phyloP scores from a whole-genome alignment of 306 rosid species.

The Lotus japonicus region DNA sequence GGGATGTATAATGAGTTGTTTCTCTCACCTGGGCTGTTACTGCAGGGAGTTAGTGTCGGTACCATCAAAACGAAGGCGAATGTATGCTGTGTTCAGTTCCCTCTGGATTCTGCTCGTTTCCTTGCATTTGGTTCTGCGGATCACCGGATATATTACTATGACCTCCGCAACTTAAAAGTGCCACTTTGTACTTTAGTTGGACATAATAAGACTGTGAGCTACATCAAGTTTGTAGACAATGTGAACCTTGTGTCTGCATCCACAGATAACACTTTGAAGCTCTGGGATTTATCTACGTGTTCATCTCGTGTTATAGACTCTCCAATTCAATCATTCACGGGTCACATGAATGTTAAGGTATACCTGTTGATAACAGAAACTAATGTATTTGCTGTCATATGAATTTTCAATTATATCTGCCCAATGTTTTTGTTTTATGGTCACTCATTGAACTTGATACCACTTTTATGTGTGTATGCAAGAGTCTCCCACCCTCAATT shows the following conservation, averaged over 20 bases:
- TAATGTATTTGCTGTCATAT: neutral
- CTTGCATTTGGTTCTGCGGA: constrained; percentile 98
- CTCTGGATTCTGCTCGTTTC: constrained; percentile 67
- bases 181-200: constrained; percentile 86
- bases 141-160: constrained; percentile 83
- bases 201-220: constrained; percentile 90
- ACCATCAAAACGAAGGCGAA: constrained; percentile 94
- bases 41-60: constrained; percentile 91
- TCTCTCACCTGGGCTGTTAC: constrained; percentile 71
- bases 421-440: neutral
- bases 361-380: neutral
- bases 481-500: no score
- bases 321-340: constrained; percentile 72
- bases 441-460: neutral
- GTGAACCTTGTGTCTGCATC: constrained; percentile 76
- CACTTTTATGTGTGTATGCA: no score
- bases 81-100: constrained; percentile 94
- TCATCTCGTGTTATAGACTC: constrained; percentile 75
- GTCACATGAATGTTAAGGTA: constrained; percentile 95
- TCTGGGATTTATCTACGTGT: constrained; percentile 87
- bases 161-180: constrained; percentile 63
- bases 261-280: constrained; percentile 89
- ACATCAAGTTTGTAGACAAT: constrained; percentile 71
- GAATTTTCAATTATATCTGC: neutral
- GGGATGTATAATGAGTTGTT: constrained; percentile 73